Percentiles rank a stretch among this genome's conserved stretches.
Conservation (phyloP, 257 asterid species). For the Nicotiana knightiana region DNA sequence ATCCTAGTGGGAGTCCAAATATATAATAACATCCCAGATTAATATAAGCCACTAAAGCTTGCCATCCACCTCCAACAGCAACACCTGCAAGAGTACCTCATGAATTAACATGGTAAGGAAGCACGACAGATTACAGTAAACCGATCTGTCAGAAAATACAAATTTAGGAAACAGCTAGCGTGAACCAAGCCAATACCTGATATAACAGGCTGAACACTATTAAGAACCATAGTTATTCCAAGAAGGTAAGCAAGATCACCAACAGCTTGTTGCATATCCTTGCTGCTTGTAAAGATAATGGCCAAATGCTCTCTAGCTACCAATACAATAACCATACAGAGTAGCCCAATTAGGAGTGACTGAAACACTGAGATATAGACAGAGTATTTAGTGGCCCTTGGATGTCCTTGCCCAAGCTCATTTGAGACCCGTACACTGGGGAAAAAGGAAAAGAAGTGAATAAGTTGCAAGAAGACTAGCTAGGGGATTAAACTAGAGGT, state of each 20-base stretch:
- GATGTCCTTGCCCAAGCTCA: slow-evolving; percentile 68
- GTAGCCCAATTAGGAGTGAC: slow-evolving; percentile 53
- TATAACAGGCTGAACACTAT: slow-evolving; percentile 34
- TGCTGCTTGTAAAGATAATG: slow-evolving; percentile 53
- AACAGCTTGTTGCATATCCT: slow-evolving; percentile 58
- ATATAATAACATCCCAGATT: slow-evolving; percentile 66
- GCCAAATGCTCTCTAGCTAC: slow-evolving; percentile 45
- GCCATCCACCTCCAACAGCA: slow-evolving; percentile 90
- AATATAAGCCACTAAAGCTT: slow-evolving; percentile 68
- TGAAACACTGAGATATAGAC: slow-evolving; percentile 50
- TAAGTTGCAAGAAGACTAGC: background rate
- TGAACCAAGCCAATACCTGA: slow-evolving; percentile 38
- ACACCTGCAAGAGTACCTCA: slow-evolving; percentile 40
- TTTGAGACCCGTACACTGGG: slow-evolving; percentile 75
- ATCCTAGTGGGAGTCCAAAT: slow-evolving; percentile 67
- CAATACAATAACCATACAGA: slow-evolving; percentile 53
- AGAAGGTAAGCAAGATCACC: slow-evolving; percentile 57
- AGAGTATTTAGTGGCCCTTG: slow-evolving; percentile 61
- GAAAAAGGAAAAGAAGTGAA: background rate
- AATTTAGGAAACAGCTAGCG: background rate
- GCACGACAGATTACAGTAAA: background rate
- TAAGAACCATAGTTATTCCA: slow-evolving; percentile 64
- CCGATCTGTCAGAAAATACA: background rate
- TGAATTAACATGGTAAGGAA: background rate
- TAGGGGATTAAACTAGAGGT: background rate